These are phyloP conservation scores for Lachnum nothofagi DNA, from an alignment of 2,329 filamentous ascomycete species.

Conservation along the genomic window DNA sequence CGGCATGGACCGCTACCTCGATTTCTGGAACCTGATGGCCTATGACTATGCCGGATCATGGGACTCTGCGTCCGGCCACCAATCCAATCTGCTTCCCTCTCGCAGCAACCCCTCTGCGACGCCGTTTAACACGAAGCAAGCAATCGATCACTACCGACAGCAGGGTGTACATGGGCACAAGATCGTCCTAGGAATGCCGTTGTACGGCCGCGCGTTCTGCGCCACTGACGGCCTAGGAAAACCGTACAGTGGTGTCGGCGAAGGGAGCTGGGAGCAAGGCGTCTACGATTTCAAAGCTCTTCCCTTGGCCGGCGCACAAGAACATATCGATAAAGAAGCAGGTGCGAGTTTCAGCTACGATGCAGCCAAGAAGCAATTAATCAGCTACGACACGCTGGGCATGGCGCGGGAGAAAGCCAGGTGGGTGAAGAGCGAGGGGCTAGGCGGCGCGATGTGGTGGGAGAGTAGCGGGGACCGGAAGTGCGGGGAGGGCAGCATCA, in stretches of 20 bases:
- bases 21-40: constrained; percentile 81
- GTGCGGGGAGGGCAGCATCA: constrained; percentile 59
- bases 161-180: constrained; percentile 63
- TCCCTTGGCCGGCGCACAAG: constrained; percentile 61
- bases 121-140: constrained; percentile 70
- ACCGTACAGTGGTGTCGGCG: constrained; percentile 65
- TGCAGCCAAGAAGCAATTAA: constrained; percentile 54
- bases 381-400: constrained; percentile 71
- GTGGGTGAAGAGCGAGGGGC: constrained; percentile 59
- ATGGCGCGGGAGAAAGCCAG: constrained; percentile 65
- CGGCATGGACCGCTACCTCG: constrained; percentile 60
- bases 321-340: constrained; percentile 57
- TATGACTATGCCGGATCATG: constrained; percentile 86
- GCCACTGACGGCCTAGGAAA: constrained; percentile 70
- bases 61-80: constrained; percentile 68
- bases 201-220: constrained; percentile 83
- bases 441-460: constrained; percentile 91
- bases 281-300: constrained; percentile 86
- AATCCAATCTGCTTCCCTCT: constrained; percentile 70
- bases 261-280: constrained; percentile 78
- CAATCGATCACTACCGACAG: constrained; percentile 64
- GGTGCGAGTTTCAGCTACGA: constrained; percentile 78
- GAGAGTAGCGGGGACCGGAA: constrained; percentile 74
- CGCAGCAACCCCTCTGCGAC: constrained; percentile 56
- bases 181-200: constrained; percentile 83